These are phyloP conservation scores for Kurtzmaniella quercitrusa DNA, from an alignment of 1,139 yeast species.

Conservation along the genomic window DNA sequence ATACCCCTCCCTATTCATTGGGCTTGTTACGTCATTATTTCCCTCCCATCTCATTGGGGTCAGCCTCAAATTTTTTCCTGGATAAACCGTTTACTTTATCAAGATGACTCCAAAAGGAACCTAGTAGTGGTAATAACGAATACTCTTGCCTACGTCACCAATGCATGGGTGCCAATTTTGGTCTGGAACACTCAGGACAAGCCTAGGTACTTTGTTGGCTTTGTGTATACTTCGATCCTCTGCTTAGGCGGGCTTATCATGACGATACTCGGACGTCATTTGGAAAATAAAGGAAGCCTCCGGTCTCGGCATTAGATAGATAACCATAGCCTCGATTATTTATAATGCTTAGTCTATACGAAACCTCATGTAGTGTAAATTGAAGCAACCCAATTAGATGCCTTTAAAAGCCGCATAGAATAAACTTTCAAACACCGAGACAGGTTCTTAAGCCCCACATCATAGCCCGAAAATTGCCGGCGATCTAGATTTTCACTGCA, in stretches of 20 bases:
- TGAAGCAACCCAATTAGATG: not conserved
- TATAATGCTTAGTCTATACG: not conserved
- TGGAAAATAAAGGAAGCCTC: not conserved
- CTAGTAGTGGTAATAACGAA: conserved; percentile 49
- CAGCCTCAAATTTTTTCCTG: conserved; percentile 50
- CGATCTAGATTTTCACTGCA: not conserved
- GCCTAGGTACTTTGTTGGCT: conserved; percentile 47
- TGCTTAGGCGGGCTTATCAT: conserved; percentile 34
- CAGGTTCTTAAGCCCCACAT: not conserved
- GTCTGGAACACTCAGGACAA: conserved; percentile 47
- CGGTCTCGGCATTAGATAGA: not conserved
- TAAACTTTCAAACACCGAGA: not conserved
- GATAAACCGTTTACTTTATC: conserved; percentile 44
- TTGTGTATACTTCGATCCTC: conserved; percentile 45
- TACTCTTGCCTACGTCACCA: conserved; percentile 47
- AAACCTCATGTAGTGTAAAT: not conserved
- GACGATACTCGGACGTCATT: conserved; percentile 17
- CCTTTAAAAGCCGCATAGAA: not conserved
- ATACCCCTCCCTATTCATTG: conserved; percentile 46
- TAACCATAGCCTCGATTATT: not conserved
- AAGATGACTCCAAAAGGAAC: conserved; percentile 48
- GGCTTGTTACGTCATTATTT: conserved; percentile 42
- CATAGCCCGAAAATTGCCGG: not conserved
- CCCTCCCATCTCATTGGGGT: conserved; percentile 42
- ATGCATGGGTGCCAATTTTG: conserved; percentile 43